Conservation (phyloP, 2,329 filamentous ascomycete species). For the Colletotrichum neosansevieriae region DNA sequence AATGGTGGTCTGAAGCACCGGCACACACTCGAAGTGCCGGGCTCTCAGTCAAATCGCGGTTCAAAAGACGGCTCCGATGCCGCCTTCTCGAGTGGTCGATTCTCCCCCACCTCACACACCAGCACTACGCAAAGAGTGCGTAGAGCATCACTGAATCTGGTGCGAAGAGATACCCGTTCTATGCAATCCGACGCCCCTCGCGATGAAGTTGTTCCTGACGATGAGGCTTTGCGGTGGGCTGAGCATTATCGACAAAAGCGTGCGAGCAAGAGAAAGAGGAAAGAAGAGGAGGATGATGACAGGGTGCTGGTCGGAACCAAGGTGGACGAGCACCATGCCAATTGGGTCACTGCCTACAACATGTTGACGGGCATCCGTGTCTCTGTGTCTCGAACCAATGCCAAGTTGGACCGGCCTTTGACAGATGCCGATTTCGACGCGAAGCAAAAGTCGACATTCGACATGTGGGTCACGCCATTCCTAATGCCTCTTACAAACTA, state of each 20-base stretch:
- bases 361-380: slow-evolving; percentile 99
- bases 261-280: slow-evolving; percentile 85
- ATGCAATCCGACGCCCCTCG: slow-evolving; percentile 86
- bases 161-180: slow-evolving; percentile 83
- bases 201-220: slow-evolving; percentile 87
- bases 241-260: slow-evolving; percentile 93
- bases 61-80: slow-evolving; percentile 80
- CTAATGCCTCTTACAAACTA: slow-evolving; percentile 45
- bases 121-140: slow-evolving; percentile 67
- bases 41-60: slow-evolving; percentile 70
- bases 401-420: slow-evolving; percentile 91
- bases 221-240: slow-evolving; percentile 91
- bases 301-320: slow-evolving; percentile 96
- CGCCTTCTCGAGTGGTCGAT: slow-evolving; percentile 79
- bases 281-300: slow-evolving; percentile 92
- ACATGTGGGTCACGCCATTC: slow-evolving; percentile 86
- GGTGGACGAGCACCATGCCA: slow-evolving; percentile 96
- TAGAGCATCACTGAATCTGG: slow-evolving; percentile 86
- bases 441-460: slow-evolving; percentile 98
- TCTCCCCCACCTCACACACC: slow-evolving; percentile 82
- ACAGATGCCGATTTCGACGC: slow-evolving; percentile 93
- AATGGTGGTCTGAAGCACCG: slow-evolving; percentile 78
- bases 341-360: slow-evolving; percentile 98
- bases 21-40: slow-evolving; percentile 90
- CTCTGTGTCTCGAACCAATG: slow-evolving; percentile 94